phyloP scores from a whole-genome alignment of 2,329 filamentous ascomycete species.

The Paecilomyces sp. region DNA sequence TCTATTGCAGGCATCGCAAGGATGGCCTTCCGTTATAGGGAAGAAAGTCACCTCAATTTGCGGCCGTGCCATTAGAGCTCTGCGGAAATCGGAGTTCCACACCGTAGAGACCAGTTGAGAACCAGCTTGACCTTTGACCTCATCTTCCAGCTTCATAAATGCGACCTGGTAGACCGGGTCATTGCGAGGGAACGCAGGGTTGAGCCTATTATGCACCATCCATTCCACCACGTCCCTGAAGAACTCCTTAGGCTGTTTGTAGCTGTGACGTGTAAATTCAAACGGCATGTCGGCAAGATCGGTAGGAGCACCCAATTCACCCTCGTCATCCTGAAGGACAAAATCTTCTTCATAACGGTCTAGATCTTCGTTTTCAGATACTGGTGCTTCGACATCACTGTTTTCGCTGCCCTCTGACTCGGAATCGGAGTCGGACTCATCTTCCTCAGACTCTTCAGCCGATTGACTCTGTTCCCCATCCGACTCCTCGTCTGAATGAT shows the following conservation, averaged over 20 bases:
- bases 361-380: slow-evolving; percentile 36
- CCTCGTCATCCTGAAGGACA: slow-evolving; percentile 56
- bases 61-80: slow-evolving; percentile 59
- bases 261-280: slow-evolving; percentile 59
- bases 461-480: slow-evolving; percentile 11
- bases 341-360: slow-evolving; percentile 57
- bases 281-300: slow-evolving; percentile 53
- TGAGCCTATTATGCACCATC: slow-evolving; percentile 73
- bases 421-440: neutral
- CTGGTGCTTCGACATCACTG: slow-evolving; percentile 23
- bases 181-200: slow-evolving; percentile 59
- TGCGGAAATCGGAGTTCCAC: slow-evolving; percentile 63
- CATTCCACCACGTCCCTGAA: slow-evolving; percentile 70
- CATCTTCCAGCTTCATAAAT: slow-evolving; percentile 65
- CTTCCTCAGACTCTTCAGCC: slow-evolving; percentile 9
- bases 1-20: slow-evolving; percentile 66
- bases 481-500: slow-evolving; percentile 14
- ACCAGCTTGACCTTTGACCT: slow-evolving; percentile 58
- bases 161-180: slow-evolving; percentile 61
- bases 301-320: slow-evolving; percentile 51
- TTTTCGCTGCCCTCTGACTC: slow-evolving; percentile 11
- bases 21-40: slow-evolving; percentile 35
- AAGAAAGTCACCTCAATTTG: slow-evolving; percentile 47
- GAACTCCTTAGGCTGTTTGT: slow-evolving; percentile 62
- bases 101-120: slow-evolving; percentile 66